Percentiles rank a stretch among this genome's conserved stretches.
Evolutionary conservation across 306 rosid species (phyloP).

Genomic region (Castanea mollissima): DNA sequence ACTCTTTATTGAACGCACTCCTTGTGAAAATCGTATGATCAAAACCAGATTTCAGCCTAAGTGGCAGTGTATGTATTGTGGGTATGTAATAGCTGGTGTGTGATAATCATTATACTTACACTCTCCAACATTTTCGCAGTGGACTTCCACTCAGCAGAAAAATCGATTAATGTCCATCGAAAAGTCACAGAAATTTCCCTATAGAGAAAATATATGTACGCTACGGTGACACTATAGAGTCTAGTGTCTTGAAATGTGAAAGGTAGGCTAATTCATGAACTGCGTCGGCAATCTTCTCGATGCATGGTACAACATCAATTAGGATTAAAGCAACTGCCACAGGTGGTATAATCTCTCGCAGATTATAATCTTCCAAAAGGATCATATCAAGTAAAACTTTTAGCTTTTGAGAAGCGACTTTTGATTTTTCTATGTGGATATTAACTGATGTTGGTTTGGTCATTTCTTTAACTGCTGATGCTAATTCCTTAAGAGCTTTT

Average conservation of each 20-base stretch:
- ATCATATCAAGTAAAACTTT: slow-evolving; percentile 3
- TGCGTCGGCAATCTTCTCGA: slow-evolving; percentile 3
- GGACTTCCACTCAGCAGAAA: too few species aligned
- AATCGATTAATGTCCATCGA: too few species aligned
- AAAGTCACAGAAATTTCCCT: too few species aligned
- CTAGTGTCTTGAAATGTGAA: neutral
- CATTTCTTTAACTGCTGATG: slow-evolving; percentile 32
- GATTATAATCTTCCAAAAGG: neutral
- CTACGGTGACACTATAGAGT: neutral
- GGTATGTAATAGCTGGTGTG: too few species aligned
- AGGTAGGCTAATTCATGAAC: neutral
- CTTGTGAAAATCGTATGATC: too few species aligned
- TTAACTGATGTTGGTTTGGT: slow-evolving; percentile 18
- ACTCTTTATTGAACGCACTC: too few species aligned
- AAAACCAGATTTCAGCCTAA: too few species aligned
- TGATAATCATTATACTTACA: too few species aligned
- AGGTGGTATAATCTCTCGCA: slow-evolving; percentile 9
- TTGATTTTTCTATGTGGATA: slow-evolving; percentile 28
- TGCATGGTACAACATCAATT: slow-evolving; percentile 9
- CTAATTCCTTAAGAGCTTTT: neutral
- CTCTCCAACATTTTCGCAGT: too few species aligned
- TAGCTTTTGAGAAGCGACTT: slow-evolving; percentile 25
- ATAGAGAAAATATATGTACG: neutral
- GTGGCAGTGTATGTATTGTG: too few species aligned
- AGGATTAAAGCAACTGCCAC: neutral